Percentiles rank a stretch among this genome's conserved stretches.
Conservation (phyloP, 768 basidiomycete species). For the Termitomyces sp. region DNA sequence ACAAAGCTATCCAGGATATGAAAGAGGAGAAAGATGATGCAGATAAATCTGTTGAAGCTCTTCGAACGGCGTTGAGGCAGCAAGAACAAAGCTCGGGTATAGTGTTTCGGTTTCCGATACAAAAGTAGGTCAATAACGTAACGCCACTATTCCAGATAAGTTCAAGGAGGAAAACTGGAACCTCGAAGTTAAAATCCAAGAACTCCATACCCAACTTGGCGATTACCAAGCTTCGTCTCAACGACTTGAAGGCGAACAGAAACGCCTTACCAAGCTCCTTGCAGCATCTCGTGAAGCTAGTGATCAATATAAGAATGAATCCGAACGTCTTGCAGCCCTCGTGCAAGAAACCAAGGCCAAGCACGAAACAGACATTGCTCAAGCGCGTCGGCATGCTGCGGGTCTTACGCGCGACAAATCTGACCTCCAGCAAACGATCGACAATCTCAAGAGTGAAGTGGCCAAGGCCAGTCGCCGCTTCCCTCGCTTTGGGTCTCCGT, state of each 20-base stretch:
- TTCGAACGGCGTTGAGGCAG: constrained; percentile 65
- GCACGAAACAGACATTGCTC: constrained; percentile 93
- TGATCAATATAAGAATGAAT: constrained; percentile 85
- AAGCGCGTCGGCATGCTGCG: constrained; percentile 82
- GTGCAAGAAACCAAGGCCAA: constrained; percentile 78
- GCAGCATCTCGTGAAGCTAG: constrained; percentile 64
- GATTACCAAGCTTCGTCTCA: constrained; percentile 60
- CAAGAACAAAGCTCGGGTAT: constrained; percentile 79
- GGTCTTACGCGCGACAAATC: constrained; percentile 88
- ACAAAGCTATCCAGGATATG: constrained; percentile 88
- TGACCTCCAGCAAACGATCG: constrained; percentile 79
- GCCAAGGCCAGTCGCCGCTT: constrained; percentile 57
- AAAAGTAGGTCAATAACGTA: constrained; percentile 4
- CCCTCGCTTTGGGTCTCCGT: constrained; percentile 64
- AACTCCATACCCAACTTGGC: constrained; percentile 64
- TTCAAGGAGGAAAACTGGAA: constrained; percentile 99
- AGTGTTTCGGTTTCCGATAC: constrained; percentile 16
- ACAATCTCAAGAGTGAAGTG: constrained; percentile 68
- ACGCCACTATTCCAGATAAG: constrained; percentile 51
- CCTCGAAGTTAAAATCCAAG: constrained; percentile 88
- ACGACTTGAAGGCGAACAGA: constrained; percentile 78
- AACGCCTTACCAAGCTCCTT: constrained; percentile 72
- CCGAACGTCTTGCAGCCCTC: constrained; percentile 57
- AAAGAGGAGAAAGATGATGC: constrained; percentile 90
- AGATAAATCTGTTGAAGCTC: constrained; percentile 69